A percentile compares a stretch with the other conserved stretches of the same genome.
Conservation (phyloP, 495 filamentous ascomycete species). For the Jackrogersella multiformis region DNA sequence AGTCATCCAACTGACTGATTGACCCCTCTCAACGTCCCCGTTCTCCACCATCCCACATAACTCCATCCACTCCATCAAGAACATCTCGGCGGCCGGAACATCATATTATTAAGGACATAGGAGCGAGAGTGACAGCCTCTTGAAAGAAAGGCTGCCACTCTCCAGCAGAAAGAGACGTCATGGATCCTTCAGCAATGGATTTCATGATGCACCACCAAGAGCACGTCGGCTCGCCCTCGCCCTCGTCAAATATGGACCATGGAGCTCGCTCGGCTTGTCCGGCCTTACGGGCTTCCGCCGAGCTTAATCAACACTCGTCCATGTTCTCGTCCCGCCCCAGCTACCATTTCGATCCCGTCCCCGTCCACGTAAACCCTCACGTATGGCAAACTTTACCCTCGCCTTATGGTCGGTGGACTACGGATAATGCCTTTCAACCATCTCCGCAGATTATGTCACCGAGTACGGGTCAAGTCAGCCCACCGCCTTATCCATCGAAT, state of each 20-base stretch:
- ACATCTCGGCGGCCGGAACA: background rate
- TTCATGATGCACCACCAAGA: slow-evolving; percentile 37
- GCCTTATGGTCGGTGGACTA: slow-evolving; percentile 25
- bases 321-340: slow-evolving; percentile 24
- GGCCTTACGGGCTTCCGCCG: slow-evolving; percentile 34
- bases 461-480: slow-evolving; percentile 24
- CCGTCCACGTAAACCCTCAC: slow-evolving; percentile 21
- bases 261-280: slow-evolving; percentile 41
- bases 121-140: slow-evolving; percentile 34
- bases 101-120: background rate
- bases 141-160: slow-evolving; percentile 29
- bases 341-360: slow-evolving; percentile 31
- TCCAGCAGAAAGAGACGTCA: slow-evolving; percentile 19
- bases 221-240: slow-evolving; percentile 15
- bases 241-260: slow-evolving; percentile 26
- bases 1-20: background rate
- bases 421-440: slow-evolving; percentile 9
- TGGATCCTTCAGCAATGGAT: slow-evolving; percentile 43
- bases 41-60: background rate
- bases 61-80: background rate
- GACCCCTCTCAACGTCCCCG: background rate
- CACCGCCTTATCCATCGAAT: slow-evolving; percentile 17
- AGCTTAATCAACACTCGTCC: slow-evolving; percentile 31
- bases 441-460: slow-evolving; percentile 14
- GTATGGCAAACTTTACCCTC: slow-evolving; percentile 29